Conservation (phyloP, 176 grass and related monocot species). For the Oryza rufipogon region DNA sequence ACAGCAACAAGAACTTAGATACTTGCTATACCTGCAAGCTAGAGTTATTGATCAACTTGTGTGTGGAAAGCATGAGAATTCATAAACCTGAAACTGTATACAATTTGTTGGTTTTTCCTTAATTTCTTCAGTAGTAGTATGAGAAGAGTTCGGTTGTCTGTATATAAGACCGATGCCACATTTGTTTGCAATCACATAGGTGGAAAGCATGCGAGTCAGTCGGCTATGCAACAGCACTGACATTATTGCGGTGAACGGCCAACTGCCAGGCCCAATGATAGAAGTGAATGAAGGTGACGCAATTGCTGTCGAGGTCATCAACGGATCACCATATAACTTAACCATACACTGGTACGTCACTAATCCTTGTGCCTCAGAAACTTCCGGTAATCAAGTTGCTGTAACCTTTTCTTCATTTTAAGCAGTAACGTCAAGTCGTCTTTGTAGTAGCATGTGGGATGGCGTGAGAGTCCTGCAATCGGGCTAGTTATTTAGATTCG, state of each 20-base stretch:
- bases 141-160: not conserved
- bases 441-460: not conserved
- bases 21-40: conserved; percentile 3
- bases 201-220: conserved; percentile 45
- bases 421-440: conserved; percentile 18
- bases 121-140: not conserved
- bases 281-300: conserved; percentile 53
- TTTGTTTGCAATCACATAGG: conserved; percentile 36
- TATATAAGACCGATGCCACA: not conserved
- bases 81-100: not conserved
- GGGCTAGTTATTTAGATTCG: not conserved
- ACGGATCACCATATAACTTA: conserved; percentile 47
- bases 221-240: conserved; percentile 52
- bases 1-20: not conserved
- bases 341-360: conserved; percentile 57
- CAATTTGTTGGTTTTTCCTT: not conserved
- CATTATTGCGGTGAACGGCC: conserved; percentile 63
- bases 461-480: conserved; percentile 23
- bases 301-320: conserved; percentile 48
- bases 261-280: conserved; percentile 53
- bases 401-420: not conserved
- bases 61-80: not conserved
- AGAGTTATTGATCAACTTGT: not conserved
- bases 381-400: not conserved
- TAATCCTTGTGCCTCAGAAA: not conserved